Evolutionary conservation across 139 green algal genomes (phyloP).

Genomic region (Parachlorella kessleri): DNA sequence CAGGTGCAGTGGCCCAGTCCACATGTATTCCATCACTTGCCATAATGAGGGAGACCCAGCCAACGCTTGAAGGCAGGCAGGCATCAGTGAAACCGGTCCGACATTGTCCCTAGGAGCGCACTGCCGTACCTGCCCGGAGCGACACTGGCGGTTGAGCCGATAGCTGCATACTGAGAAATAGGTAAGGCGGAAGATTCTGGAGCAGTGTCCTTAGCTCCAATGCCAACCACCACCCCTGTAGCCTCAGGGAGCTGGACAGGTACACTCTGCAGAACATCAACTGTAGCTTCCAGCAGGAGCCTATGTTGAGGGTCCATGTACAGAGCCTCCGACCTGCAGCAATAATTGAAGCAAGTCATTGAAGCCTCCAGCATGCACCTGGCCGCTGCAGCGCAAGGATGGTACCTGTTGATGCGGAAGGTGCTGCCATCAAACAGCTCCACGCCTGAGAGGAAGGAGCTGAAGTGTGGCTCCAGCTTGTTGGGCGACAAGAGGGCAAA

Average conservation of each 20-base stretch:
- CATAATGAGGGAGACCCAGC: too few relatives aligned
- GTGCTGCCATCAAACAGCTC: conserved; percentile 50
- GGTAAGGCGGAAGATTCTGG: neutral
- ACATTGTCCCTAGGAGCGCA: conserved; percentile 44
- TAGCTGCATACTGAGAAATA: conserved; percentile 67
- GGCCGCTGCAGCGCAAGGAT: too few relatives aligned
- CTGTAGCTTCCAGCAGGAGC: conserved; percentile 62
- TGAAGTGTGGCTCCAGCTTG: conserved; percentile 47
- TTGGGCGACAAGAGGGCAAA: neutral
- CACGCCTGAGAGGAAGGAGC: conserved; percentile 49
- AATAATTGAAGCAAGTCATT: neutral
- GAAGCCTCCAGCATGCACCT: neutral
- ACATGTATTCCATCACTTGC: too few relatives aligned
- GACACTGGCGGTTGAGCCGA: conserved; percentile 66
- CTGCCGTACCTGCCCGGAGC: conserved; percentile 17
- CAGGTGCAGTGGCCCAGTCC: too few relatives aligned
- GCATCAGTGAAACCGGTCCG: conserved; percentile 38
- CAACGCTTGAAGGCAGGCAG: conserved; percentile 27
- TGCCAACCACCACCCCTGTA: conserved; percentile 36
- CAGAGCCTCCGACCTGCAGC: conserved; percentile 32
- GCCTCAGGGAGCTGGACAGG: neutral
- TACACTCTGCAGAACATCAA: conserved; percentile 22
- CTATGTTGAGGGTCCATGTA: conserved; percentile 80
- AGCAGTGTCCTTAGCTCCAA: conserved; percentile 35
- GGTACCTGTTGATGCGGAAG: conserved; percentile 44